phyloP scores from a whole-genome alignment of 2,329 filamentous ascomycete genomes.

The Cordyceps javanica region DNA sequence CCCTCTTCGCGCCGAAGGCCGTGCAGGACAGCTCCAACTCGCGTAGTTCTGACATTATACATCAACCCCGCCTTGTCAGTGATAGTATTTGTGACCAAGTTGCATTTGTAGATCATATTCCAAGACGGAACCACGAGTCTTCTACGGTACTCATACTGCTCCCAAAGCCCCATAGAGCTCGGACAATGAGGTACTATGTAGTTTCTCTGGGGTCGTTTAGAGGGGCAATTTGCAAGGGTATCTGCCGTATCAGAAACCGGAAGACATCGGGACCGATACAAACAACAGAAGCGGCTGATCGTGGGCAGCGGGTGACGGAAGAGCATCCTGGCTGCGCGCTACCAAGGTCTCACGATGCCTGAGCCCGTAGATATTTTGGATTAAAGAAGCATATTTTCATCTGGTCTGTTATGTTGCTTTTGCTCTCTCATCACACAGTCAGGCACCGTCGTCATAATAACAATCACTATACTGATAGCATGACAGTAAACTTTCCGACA shows the following conservation, averaged over 20 bases:
- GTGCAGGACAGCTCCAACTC: no score
- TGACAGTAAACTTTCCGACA: neutral
- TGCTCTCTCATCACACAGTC: no score
- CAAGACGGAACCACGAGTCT: neutral
- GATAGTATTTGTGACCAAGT: neutral
- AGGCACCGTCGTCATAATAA: neutral
- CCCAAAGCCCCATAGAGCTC: neutral
- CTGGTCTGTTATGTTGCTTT: neutral
- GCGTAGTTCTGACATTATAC: no score
- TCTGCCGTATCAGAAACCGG: neutral
- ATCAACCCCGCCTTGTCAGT: neutral
- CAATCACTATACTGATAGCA: neutral
- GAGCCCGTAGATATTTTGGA: no score
- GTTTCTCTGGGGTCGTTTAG: no score
- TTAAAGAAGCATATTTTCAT: no score
- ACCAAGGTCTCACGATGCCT: no score
- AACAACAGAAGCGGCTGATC: neutral
- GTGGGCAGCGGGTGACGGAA: neutral
- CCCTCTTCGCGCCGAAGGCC: no score
- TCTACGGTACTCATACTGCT: neutral
- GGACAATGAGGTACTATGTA: neutral
- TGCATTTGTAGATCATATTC: neutral
- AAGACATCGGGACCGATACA: neutral
- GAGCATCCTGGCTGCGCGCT: neutral
- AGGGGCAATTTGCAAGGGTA: neutral